A percentile compares a stretch with the other conserved stretches of the same genome.
phyloP scores from a whole-genome alignment of 2,329 filamentous ascomycete genomes.

The Dothideomycetes sp. region DNA sequence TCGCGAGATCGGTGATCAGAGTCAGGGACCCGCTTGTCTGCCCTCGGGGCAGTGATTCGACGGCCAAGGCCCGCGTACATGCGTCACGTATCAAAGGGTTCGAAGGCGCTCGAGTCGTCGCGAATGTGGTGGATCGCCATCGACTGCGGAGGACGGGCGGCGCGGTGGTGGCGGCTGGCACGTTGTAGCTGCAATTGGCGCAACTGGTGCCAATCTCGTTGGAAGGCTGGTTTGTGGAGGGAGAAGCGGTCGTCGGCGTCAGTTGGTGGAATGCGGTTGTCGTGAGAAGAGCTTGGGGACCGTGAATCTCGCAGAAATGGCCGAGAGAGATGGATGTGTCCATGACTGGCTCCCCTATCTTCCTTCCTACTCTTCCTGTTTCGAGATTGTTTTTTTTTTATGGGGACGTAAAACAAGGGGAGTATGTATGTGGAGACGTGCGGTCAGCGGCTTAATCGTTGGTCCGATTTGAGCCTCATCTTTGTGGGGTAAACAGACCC shows the following conservation, averaged over 20 bases:
- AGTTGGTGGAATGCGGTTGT: conserved; percentile 6
- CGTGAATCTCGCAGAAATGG: conserved; percentile 15
- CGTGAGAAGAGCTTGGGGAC: conserved; percentile 10
- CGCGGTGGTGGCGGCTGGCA: conserved; percentile 10
- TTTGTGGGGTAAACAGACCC: too few species aligned
- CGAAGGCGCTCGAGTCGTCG: conserved; percentile 3
- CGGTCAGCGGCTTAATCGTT: too few species aligned
- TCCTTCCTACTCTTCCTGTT: too few species aligned
- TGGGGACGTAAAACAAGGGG: too few species aligned
- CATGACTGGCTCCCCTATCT: too few species aligned
- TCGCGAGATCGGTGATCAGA: conserved; percentile 7
- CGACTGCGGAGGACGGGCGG: conserved; percentile 9
- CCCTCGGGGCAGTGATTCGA: conserved; percentile 9
- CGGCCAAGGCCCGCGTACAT: conserved; percentile 6
- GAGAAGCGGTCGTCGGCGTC: conserved; percentile 1
- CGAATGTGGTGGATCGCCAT: conserved; percentile 2
- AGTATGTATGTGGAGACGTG: too few species aligned
- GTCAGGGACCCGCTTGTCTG: conserved; percentile 4
- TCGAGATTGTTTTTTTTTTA: too few species aligned
- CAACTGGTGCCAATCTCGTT: conserved; percentile 12
- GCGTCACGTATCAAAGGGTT: conserved; percentile 10
- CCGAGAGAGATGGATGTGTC: conserved; percentile 10
- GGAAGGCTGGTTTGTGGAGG: not conserved
- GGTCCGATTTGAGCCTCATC: too few species aligned
- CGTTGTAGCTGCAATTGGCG: conserved; percentile 14